phyloP scores from a whole-genome alignment of 306 rosid genomes.

The Psophocarpus tetragonolobus region DNA sequence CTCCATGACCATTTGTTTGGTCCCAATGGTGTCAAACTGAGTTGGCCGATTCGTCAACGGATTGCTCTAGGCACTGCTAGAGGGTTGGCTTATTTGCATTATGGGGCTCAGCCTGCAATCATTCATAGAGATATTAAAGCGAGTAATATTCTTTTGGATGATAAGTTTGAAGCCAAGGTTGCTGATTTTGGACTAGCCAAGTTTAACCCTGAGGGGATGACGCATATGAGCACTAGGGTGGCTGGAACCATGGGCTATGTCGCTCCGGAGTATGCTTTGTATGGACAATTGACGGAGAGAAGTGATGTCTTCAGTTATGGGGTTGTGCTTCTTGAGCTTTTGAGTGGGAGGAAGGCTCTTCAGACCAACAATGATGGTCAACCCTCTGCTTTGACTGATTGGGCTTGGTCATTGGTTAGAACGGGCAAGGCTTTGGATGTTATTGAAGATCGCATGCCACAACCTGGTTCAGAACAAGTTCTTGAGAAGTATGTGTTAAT shows the following conservation, averaged over 20 bases:
- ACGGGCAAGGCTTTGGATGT: conserved; percentile 67
- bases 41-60: conserved; percentile 75
- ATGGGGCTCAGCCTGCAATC: conserved; percentile 87
- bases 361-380: conserved; percentile 49
- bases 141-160: conserved; percentile 86
- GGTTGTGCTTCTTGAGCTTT: conserved; percentile 86
- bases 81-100: conserved; percentile 92
- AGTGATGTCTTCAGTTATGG: conserved; percentile 96
- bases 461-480: conserved; percentile 53
- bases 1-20: conserved; percentile 87
- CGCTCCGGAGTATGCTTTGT: conserved; percentile 94
- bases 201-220: conserved; percentile 90
- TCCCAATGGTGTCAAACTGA: conserved; percentile 45
- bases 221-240: conserved; percentile 95
- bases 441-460: conserved; percentile 72
- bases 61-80: conserved; percentile 88
- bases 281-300: conserved; percentile 90
- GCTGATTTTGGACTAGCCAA: conserved; percentile 93
- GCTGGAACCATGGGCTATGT: conserved; percentile 99
- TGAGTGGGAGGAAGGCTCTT: conserved; percentile 93
- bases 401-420: conserved; percentile 93
- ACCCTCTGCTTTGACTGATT: conserved; percentile 73
- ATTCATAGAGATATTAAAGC: conserved; percentile 96
- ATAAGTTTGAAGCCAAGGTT: conserved; percentile 77
- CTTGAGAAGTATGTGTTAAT: conserved; percentile 84